Evolutionary conservation across 441 rosid genomes (phyloP).

Genomic region (Hura crepitans): DNA sequence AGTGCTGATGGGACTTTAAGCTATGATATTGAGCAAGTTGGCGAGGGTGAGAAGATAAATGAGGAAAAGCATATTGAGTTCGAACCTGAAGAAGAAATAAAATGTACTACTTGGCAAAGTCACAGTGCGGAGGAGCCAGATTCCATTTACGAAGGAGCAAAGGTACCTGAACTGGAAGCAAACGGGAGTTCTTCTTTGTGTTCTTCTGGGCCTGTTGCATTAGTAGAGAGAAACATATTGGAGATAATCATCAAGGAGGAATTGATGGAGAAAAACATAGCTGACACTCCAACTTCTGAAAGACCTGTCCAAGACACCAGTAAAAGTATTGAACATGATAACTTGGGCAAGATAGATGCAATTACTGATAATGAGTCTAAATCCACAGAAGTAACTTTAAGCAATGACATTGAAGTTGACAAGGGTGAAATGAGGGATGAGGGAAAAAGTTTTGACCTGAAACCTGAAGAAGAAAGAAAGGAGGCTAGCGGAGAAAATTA

Average conservation of each 20-base stretch:
- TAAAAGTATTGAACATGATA: constrained; percentile 6
- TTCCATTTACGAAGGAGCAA: constrained; percentile 50
- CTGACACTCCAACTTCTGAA: constrained; percentile 26
- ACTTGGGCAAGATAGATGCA: constrained; percentile 12
- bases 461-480: constrained; percentile 30
- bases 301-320: constrained; percentile 23
- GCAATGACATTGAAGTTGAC: constrained; percentile 23
- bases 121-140: constrained; percentile 34
- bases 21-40: constrained; percentile 20
- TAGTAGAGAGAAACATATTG: neutral
- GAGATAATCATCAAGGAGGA: constrained; percentile 29
- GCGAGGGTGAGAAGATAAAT: constrained; percentile 24
- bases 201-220: constrained; percentile 32
- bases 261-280: constrained; percentile 5
- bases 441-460: constrained; percentile 25
- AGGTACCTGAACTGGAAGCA: constrained; percentile 47
- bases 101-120: constrained; percentile 23
- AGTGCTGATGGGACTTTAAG: constrained; percentile 22
- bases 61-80: constrained; percentile 25
- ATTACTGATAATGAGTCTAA: constrained; percentile 20
- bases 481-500: neutral
- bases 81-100: constrained; percentile 33
- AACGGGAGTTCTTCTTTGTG: constrained; percentile 28
- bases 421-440: constrained; percentile 23
- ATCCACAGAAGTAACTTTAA: constrained; percentile 19